phyloP scores from a whole-genome alignment of 2,329 filamentous ascomycete genomes.

The Colletotrichum sublineola region DNA sequence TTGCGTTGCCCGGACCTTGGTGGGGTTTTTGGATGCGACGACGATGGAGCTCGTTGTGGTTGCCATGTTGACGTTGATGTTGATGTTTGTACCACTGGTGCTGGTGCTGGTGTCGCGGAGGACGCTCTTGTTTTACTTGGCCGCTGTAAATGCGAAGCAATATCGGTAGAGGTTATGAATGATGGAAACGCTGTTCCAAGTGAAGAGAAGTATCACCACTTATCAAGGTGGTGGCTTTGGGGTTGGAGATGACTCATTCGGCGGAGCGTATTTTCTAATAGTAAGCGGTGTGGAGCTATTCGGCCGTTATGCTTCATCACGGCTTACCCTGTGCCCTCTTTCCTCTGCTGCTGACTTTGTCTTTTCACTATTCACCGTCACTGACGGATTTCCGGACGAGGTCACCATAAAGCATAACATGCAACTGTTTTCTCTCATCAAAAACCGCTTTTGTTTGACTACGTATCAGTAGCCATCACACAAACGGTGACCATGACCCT shows the following conservation, averaged over 20 bases:
- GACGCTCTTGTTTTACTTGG: neutral
- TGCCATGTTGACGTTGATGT: neutral
- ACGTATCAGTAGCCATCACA: neutral
- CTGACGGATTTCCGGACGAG: neutral
- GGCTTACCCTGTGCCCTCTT: too few relatives aligned
- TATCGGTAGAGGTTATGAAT: neutral
- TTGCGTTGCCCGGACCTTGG: constrained; percentile 55
- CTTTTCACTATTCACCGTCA: neutral
- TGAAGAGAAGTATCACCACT: neutral
- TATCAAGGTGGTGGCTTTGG: neutral
- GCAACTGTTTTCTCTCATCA: neutral
- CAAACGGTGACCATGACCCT: too few relatives aligned
- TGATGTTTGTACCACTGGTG: neutral
- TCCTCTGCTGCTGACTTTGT: too few relatives aligned
- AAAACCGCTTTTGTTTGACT: neutral
- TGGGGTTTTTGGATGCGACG: constrained; percentile 56
- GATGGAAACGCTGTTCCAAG: too few relatives aligned
- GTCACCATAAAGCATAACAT: neutral
- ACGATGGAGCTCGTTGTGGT: constrained; percentile 26
- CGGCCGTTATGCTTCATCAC: neutral
- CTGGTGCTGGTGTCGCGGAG: neutral
- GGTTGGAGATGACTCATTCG: constrained; percentile 5
- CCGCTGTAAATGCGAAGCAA: too few relatives aligned
- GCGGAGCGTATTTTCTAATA: neutral
- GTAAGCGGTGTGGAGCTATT: neutral